phyloP scores from a whole-genome alignment of 148 eudicot genomes.

The Rhododendron griersonianum region DNA sequence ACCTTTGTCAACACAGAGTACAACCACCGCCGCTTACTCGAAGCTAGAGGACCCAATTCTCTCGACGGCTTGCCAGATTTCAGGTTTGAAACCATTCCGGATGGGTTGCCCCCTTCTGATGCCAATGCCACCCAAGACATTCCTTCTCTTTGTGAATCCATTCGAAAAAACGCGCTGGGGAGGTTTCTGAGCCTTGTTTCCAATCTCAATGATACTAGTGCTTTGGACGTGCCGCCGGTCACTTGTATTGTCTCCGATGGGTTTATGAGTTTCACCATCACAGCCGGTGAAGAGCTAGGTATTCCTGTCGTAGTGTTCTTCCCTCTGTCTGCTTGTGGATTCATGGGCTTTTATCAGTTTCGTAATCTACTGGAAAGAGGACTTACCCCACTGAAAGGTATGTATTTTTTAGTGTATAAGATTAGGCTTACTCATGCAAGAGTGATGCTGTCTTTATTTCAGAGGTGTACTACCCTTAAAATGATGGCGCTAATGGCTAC shows the following conservation, averaged over 20 bases:
- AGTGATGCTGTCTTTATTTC: too few relatives aligned
- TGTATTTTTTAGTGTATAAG: not conserved
- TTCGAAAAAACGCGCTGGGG: not conserved
- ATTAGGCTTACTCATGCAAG: too few relatives aligned
- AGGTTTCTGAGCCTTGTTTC: not conserved
- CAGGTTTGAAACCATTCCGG: not conserved
- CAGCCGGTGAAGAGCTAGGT: constrained; percentile 17
- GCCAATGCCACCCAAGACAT: not conserved
- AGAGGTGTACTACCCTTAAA: too few relatives aligned
- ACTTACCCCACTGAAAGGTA: constrained; percentile 13
- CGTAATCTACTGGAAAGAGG: constrained; percentile 11
- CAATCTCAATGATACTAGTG: not conserved
- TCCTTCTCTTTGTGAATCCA: not conserved
- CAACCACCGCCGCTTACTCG: not conserved
- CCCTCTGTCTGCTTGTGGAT: constrained; percentile 21
- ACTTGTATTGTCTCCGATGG: constrained; percentile 25
- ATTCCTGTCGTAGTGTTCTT: constrained; percentile 15
- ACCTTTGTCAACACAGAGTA: not conserved
- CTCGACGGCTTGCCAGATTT: not conserved
- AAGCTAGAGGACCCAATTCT: not conserved
- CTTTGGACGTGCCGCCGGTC: not conserved
- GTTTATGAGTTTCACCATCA: constrained; percentile 14
- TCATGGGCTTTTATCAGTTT: constrained; percentile 21
- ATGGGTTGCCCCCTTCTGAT: not conserved
- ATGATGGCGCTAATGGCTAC: too few relatives aligned